Evolutionary conservation across 176 grass and related monocot species (phyloP).

Genomic region (Lolium multiflorum): DNA sequence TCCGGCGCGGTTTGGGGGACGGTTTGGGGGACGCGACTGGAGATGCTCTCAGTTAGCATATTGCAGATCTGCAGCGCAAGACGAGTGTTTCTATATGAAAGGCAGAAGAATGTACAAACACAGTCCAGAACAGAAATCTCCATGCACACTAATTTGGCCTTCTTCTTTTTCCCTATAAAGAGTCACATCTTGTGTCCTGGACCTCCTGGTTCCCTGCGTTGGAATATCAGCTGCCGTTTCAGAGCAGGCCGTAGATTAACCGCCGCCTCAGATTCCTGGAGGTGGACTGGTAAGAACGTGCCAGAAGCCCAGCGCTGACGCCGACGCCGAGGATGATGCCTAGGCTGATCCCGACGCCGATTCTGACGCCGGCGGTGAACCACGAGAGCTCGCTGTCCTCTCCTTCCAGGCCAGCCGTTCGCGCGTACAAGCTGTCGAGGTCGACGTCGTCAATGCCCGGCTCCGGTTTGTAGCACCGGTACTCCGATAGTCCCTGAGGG

Average conservation of each 20-base stretch:
- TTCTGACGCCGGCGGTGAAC: constrained; percentile 84
- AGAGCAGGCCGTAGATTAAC: constrained; percentile 59
- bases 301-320: constrained; percentile 70
- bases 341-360: constrained; percentile 76
- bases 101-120: not conserved
- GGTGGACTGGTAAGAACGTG: constrained; percentile 76
- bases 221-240: not conserved
- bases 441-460: constrained; percentile 37
- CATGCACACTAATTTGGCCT: not conserved
- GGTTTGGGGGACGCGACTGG: too few species aligned
- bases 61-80: not conserved
- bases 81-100: not conserved
- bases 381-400: constrained; percentile 70
- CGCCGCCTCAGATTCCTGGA: constrained; percentile 59
- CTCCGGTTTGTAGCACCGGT: constrained; percentile 70
- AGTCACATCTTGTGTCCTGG: too few species aligned
- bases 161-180: not conserved
- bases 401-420: constrained; percentile 8
- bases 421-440: constrained; percentile 35
- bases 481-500: constrained; percentile 43
- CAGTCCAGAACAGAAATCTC: not conserved
- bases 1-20: too few species aligned
- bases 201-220: not conserved
- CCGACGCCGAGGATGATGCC: constrained; percentile 88
- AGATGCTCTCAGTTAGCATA: too few species aligned